Conservation (phyloP, 345 rosid species). For the Eucalyptus erythrocorys region DNA sequence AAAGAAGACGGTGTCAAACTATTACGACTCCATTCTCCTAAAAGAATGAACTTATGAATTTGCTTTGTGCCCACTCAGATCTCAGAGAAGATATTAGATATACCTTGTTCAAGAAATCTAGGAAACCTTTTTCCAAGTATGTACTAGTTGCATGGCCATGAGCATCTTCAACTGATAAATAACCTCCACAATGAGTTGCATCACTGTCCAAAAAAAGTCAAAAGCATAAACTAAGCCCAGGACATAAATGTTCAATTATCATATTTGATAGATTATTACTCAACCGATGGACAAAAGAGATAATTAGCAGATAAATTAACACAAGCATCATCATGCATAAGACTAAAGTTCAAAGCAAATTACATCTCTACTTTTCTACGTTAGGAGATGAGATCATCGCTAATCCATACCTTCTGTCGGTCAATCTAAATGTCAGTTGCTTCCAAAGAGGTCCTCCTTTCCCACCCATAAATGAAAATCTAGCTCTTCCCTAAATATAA, state of each 20-base stretch:
- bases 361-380: not conserved
- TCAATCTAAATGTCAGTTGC: slow-evolving; percentile 74
- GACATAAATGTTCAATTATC: not conserved
- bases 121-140: slow-evolving; percentile 64
- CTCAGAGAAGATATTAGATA: not conserved
- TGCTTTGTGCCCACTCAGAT: not conserved
- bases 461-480: slow-evolving; percentile 92
- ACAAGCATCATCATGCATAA: not conserved
- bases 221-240: not conserved
- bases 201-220: not conserved
- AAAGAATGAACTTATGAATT: not conserved
- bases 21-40: not conserved
- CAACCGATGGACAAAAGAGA: not conserved
- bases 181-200: slow-evolving; percentile 26
- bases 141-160: slow-evolving; percentile 22
- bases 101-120: slow-evolving; percentile 71
- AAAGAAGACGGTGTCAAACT: not conserved
- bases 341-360: not conserved
- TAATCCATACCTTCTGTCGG: slow-evolving; percentile 52
- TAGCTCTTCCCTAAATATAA: slow-evolving; percentile 59
- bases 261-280: not conserved
- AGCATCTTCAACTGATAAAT: slow-evolving; percentile 52
- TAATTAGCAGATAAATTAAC: not conserved
- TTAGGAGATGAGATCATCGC: not conserved
- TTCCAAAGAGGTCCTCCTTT: slow-evolving; percentile 96